Evolutionary conservation across 2,329 filamentous ascomycete genomes (phyloP).

Genomic region (Monilinia laxa): DNA sequence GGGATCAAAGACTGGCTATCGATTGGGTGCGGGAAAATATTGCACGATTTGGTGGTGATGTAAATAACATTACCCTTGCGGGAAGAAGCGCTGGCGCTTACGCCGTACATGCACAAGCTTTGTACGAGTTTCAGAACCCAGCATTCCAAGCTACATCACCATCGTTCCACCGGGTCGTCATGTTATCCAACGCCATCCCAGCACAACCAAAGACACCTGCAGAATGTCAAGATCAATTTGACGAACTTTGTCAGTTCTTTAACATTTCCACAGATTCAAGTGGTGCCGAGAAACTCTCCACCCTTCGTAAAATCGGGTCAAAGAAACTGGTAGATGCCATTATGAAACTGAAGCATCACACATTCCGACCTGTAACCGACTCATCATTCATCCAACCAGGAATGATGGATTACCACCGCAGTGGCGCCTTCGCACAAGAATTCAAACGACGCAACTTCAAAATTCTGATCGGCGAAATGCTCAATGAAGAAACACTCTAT

Average conservation of each 20-base stretch:
- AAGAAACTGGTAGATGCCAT: slow-evolving; percentile 42
- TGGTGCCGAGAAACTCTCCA: slow-evolving; percentile 39
- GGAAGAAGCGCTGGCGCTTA: slow-evolving; percentile 57
- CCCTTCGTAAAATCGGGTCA: slow-evolving; percentile 40
- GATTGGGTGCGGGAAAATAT: slow-evolving; percentile 61
- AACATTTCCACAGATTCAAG: slow-evolving; percentile 33
- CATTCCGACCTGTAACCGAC: slow-evolving; percentile 48
- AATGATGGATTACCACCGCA: slow-evolving; percentile 44
- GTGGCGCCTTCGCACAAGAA: slow-evolving; percentile 42
- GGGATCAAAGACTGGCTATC: slow-evolving; percentile 58
- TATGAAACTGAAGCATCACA: slow-evolving; percentile 46
- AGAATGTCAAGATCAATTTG: slow-evolving; percentile 45
- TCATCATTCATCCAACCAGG: slow-evolving; percentile 43
- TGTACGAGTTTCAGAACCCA: slow-evolving; percentile 30
- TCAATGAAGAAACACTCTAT: slow-evolving; percentile 48
- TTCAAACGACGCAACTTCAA: slow-evolving; percentile 42
- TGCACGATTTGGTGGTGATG: slow-evolving; percentile 57
- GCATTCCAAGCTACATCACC: slow-evolving; percentile 21
- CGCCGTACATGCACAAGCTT: slow-evolving; percentile 43
- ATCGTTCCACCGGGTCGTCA: slow-evolving; percentile 44
- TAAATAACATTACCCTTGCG: slow-evolving; percentile 52
- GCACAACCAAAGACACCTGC: slow-evolving; percentile 45
- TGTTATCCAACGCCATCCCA: slow-evolving; percentile 49
- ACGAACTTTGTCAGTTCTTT: slow-evolving; percentile 45
- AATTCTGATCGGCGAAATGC: slow-evolving; percentile 47